Conservation (phyloP, 768 basidiomycete species). For the Leccinum truebloodii region DNA sequence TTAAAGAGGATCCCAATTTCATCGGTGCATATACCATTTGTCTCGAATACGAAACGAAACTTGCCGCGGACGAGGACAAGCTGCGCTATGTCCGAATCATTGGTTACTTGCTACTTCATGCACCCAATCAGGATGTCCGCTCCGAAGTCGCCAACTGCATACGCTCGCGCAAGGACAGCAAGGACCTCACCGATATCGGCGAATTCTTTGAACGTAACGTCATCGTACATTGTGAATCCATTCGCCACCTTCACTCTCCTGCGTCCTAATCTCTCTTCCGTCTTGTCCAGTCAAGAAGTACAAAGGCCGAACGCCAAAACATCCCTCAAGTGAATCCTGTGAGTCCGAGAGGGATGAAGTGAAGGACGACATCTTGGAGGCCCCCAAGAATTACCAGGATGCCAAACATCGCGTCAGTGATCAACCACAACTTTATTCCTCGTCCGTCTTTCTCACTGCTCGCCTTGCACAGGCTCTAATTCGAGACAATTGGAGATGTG, state of each 20-base stretch:
- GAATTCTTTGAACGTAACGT: slow-evolving; percentile 5
- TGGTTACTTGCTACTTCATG: slow-evolving; percentile 10
- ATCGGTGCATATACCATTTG: slow-evolving; percentile 3
- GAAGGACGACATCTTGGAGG: neutral
- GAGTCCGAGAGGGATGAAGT: slow-evolving; percentile 2
- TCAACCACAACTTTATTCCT: neutral
- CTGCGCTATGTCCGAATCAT: slow-evolving; percentile 6
- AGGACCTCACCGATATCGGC: neutral
- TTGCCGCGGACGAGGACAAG: neutral
- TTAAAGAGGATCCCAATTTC: neutral
- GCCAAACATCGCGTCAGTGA: slow-evolving; percentile 7
- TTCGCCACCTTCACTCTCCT: neutral
- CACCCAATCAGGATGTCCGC: slow-evolving; percentile 3
- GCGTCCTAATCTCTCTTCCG: neutral
- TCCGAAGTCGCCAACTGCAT: slow-evolving; percentile 7
- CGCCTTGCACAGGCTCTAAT: slow-evolving; percentile 32
- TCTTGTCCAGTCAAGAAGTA: slow-evolving; percentile 13
- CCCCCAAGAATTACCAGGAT: slow-evolving; percentile 2
- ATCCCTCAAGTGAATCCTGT: slow-evolving; percentile 21
- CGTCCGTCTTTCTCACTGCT: neutral
- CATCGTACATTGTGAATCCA: slow-evolving; percentile 7
- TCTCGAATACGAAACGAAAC: neutral
- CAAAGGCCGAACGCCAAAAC: slow-evolving; percentile 23
- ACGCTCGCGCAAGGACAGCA: neutral
- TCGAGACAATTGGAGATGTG: slow-evolving; percentile 38